phyloP scores from a whole-genome alignment of 2,329 filamentous ascomycete genomes.

The Ophiosphaerella herpotricha region DNA sequence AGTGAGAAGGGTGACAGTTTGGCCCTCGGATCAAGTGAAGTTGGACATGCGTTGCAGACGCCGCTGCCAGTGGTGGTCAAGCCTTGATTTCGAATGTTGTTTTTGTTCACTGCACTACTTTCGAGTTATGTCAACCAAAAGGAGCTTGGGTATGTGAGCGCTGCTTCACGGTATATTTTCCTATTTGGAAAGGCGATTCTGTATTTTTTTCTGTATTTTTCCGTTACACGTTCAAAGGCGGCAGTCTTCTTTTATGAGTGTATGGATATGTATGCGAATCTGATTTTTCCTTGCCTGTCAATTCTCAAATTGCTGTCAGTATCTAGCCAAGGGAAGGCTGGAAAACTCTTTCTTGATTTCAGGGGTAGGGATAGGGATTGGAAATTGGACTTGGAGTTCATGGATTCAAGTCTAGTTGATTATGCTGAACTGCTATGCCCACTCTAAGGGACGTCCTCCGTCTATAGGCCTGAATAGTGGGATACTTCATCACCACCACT shows the following conservation, averaged over 20 bases:
- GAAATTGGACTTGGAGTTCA: too few relatives aligned
- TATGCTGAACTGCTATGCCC: too few relatives aligned
- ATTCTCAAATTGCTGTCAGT: neutral
- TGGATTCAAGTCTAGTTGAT: too few relatives aligned
- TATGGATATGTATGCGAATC: neutral
- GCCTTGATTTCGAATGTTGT: neutral
- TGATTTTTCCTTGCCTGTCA: neutral
- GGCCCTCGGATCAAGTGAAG: neutral
- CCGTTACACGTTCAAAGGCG: slow-evolving; percentile 44
- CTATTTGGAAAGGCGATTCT: neutral
- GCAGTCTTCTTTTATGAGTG: slow-evolving; percentile 35
- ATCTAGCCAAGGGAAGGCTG: neutral
- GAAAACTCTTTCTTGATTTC: too few relatives aligned
- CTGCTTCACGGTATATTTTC: neutral
- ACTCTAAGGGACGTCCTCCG: too few relatives aligned
- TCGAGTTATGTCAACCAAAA: too few relatives aligned
- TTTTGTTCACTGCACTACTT: neutral
- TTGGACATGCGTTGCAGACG: neutral
- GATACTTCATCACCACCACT: neutral
- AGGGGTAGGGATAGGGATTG: too few relatives aligned
- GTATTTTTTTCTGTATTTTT: neutral
- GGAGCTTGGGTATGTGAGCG: too few relatives aligned
- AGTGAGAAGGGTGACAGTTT: neutral
- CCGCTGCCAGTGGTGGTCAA: neutral
- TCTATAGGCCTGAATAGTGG: too few relatives aligned